Percentiles rank a stretch among this genome's conserved stretches.
Conservation (phyloP, 805 yeast species). For the Metschnikowia borealis region DNA sequence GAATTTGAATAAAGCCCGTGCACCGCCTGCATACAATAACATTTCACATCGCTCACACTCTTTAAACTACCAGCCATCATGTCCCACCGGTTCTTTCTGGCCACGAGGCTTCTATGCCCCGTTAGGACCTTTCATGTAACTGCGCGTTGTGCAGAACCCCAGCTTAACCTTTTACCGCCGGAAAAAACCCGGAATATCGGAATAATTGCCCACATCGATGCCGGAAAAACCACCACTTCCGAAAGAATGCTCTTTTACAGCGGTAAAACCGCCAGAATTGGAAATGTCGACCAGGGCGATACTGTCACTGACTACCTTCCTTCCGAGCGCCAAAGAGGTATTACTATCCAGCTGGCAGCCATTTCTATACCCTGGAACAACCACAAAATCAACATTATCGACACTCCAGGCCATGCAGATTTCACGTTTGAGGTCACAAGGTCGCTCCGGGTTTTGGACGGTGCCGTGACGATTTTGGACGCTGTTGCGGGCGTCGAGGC, state of each 20-base stretch:
- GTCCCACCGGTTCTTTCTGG: not conserved
- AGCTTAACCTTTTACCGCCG: constrained; percentile 27
- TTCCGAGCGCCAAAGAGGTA: constrained; percentile 88
- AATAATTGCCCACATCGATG: constrained; percentile 97
- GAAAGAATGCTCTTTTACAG: constrained; percentile 91
- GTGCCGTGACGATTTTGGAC: constrained; percentile 88
- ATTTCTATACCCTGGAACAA: constrained; percentile 84
- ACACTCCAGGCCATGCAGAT: constrained; percentile 98
- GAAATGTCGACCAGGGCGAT: constrained; percentile 95
- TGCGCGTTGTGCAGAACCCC: constrained; percentile 7
- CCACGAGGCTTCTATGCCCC: not conserved
- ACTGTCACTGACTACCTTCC: constrained; percentile 91
- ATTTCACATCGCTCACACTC: no score
- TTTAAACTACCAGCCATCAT: not conserved
- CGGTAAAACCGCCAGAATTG: constrained; percentile 75
- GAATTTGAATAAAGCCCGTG: no score
- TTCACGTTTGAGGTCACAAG: constrained; percentile 92
- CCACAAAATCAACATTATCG: constrained; percentile 78
- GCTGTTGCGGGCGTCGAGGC: constrained; percentile 98
- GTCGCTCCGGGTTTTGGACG: constrained; percentile 86
- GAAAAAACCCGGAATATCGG: constrained; percentile 76
- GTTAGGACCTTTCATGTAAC: constrained; percentile 1
- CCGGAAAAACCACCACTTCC: constrained; percentile 97
- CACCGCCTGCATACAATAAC: not conserved
- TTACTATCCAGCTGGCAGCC: constrained; percentile 95